Evolutionary conservation across 2,329 filamentous ascomycete species (phyloP).

Genomic region (Incumbomyces lentus): DNA sequence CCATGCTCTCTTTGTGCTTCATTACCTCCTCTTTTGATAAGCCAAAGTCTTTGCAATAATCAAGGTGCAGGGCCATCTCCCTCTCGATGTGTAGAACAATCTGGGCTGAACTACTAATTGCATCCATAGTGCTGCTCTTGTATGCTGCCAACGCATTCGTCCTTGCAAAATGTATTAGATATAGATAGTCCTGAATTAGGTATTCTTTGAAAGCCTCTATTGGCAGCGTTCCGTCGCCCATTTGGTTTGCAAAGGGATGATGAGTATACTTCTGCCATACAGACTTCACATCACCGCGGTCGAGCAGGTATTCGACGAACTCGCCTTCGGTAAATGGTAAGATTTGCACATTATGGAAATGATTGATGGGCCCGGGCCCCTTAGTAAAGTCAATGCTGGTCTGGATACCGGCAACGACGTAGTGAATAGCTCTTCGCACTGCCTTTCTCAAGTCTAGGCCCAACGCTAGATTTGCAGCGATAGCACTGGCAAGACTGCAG

Average conservation of each 20-base stretch:
- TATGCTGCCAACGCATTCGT: constrained; percentile 78
- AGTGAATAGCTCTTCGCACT: constrained; percentile 46
- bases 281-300: constrained; percentile 59
- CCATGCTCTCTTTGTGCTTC: constrained; percentile 57
- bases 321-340: constrained; percentile 54
- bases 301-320: constrained; percentile 75
- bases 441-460: constrained; percentile 41
- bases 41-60: constrained; percentile 74
- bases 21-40: constrained; percentile 65
- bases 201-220: constrained; percentile 75
- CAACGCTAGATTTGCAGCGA: constrained; percentile 51
- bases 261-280: constrained; percentile 68
- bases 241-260: constrained; percentile 68
- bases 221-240: constrained; percentile 67
- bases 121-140: constrained; percentile 64
- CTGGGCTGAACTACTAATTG: constrained; percentile 58
- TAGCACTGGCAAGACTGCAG: constrained; percentile 75
- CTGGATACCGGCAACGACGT: constrained; percentile 52
- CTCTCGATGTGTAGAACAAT: constrained; percentile 67
- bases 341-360: constrained; percentile 53
- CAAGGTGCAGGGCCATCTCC: constrained; percentile 71
- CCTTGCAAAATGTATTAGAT: constrained; percentile 79
- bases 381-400: constrained; percentile 46
- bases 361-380: constrained; percentile 56
- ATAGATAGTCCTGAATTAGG: constrained; percentile 85